These are phyloP conservation scores for Microsporum ferrugineum DNA, from an alignment of 2,329 filamentous ascomycete genomes.

Conservation along the genomic window DNA sequence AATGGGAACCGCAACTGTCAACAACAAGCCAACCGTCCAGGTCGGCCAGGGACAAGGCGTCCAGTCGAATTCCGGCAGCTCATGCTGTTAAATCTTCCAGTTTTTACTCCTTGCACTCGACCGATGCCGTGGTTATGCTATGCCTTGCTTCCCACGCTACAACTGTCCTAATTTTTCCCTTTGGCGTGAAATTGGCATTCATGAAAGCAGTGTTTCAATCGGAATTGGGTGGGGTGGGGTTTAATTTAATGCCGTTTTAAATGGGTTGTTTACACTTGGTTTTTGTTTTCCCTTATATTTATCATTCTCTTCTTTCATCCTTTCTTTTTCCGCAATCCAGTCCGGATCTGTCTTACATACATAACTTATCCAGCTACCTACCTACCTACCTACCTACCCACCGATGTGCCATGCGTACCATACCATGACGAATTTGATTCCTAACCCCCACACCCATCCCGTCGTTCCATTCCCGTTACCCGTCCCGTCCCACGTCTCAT, in stretches of 20 bases:
- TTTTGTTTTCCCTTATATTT: slow-evolving; percentile 9
- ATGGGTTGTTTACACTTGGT: slow-evolving; percentile 9
- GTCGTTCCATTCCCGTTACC: not conserved
- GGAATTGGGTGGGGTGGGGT: not conserved
- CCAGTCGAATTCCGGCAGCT: slow-evolving; percentile 69
- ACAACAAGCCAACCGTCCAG: slow-evolving; percentile 97
- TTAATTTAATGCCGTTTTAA: slow-evolving; percentile 5
- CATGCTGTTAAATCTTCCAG: slow-evolving; percentile 65
- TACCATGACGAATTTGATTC: slow-evolving; percentile 1
- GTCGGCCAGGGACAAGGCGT: slow-evolving; percentile 92
- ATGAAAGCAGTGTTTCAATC: slow-evolving; percentile 8
- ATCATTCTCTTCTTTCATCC: slow-evolving; percentile 11
- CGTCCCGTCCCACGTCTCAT: not conserved
- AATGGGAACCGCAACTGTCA: slow-evolving; percentile 94
- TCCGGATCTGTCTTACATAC: slow-evolving; percentile 1
- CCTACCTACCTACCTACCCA: not conserved
- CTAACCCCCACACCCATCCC: not conserved
- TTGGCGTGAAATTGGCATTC: slow-evolving; percentile 14
- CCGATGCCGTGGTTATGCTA: not conserved
- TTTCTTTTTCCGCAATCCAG: slow-evolving; percentile 8
- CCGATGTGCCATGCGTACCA: not conserved
- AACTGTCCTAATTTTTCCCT: slow-evolving; percentile 13
- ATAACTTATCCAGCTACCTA: slow-evolving; percentile 6
- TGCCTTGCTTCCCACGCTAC: slow-evolving; percentile 11
- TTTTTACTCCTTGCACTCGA: not conserved